Evolutionary conservation across 768 basidiomycete species (phyloP).

Genomic region (Lyophyllum atratum): DNA sequence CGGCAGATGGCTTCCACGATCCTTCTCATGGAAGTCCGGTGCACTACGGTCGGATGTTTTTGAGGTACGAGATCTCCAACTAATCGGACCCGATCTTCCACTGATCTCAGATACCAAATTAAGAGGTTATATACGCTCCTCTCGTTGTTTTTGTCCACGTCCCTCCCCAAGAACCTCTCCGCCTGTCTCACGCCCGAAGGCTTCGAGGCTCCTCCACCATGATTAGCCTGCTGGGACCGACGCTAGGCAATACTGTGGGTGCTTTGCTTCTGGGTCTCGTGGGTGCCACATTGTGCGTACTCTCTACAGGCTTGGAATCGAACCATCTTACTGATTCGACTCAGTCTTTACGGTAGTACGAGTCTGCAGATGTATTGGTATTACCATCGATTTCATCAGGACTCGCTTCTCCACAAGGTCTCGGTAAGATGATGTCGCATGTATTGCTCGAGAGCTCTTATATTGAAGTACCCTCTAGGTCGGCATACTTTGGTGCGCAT

Average conservation of each 20-base stretch:
- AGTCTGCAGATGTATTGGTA: conserved; percentile 41
- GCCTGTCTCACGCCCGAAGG: background rate
- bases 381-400: conserved; percentile 38
- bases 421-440: conserved; percentile 27
- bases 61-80: conserved; percentile 4
- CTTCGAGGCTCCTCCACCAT: conserved; percentile 8
- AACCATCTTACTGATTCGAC: background rate
- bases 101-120: background rate
- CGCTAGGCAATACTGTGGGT: conserved; percentile 42
- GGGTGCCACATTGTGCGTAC: conserved; percentile 34
- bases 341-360: conserved; percentile 41
- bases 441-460: background rate
- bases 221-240: conserved; percentile 27
- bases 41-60: background rate
- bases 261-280: conserved; percentile 37
- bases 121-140: background rate
- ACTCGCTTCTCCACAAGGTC: conserved; percentile 35
- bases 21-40: background rate
- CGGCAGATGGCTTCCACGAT: background rate
- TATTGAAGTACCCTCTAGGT: conserved; percentile 23
- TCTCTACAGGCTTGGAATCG: background rate
- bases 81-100: conserved; percentile 4
- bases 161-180: background rate
- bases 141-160: conserved; percentile 3
- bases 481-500: conserved; percentile 32